Base-by-base conservation (phyloP, 441 rosid genomes). In the Jatropha multifida region DNA sequence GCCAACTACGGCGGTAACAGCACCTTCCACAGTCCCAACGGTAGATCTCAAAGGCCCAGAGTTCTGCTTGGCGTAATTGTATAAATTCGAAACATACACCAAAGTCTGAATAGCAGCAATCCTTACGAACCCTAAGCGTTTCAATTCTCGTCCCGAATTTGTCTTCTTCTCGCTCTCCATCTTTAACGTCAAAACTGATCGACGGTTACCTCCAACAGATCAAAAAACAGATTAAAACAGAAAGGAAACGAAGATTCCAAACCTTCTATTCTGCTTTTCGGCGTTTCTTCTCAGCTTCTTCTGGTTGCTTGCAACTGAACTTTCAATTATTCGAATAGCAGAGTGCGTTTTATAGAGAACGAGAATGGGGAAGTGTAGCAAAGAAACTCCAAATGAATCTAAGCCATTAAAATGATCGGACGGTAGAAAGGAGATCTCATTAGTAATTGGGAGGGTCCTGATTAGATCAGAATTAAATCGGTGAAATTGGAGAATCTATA, bases 11-110 rank as follows among this genome's bases (percentile, higher is more conserved):
- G 96, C n/a, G 27, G 89, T 81, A 42, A 93, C 95, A 23, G 93
- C 86, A 1, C 85, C 84, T 79, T 93, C 98, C 0, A 89, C 96
- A 8, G 87, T 85, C 1, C 81, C 88, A 5, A 93, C 90, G 0
- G 97, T 74, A 27, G 98, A 83, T 75, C 88, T 86, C 65, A 93
- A 81, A 9, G 96, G 91, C 18, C 96, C 99, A 7, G 94, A 92
- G 86, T 87, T 93, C 68, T 80, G 82, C 79, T 93, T 95, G 3
- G 93, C 96, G 84, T 83, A 87, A 9, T 85, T 84, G 85, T 92
- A 95, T 58, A 95, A 85, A 71, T 62, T 83, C n/a, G 89, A 88
- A 17, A 90, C 83, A 74, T 76, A 75, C 6, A 86, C 82, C 69
- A 93, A 77, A 20, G 83, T 26, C 1, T 83, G 85, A 66, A 90